phyloP scores from a whole-genome alignment of 768 basidiomycete genomes.

The Boletus pseudopeckii region DNA sequence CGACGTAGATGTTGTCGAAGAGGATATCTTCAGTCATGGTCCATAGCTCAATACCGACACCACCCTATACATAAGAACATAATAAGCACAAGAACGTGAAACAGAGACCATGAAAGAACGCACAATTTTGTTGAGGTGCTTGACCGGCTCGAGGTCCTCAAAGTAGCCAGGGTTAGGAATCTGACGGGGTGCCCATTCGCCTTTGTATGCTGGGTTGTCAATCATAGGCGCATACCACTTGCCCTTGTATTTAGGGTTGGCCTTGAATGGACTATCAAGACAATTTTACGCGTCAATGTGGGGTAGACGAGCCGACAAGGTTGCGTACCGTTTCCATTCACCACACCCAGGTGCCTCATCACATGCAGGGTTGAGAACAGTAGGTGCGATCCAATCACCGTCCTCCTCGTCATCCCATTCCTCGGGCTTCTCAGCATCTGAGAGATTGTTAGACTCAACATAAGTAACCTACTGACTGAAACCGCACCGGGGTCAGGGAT shows the following conservation, averaged over 20 bases:
- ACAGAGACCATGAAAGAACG: constrained; percentile 21
- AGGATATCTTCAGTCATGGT: constrained; percentile 97
- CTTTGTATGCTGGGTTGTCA: constrained; percentile 97
- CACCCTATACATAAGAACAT: constrained; percentile 50
- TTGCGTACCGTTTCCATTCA: constrained; percentile 75
- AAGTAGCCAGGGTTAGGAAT: constrained; percentile 90
- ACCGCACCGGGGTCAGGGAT: constrained; percentile 82
- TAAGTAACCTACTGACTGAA: not conserved
- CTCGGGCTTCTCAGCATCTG: constrained; percentile 90
- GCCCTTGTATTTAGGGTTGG: constrained; percentile 96
- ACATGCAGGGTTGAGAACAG: constrained; percentile 87
- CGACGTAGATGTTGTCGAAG: constrained; percentile 92
- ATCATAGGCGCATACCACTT: constrained; percentile 95
- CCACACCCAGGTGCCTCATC: constrained; percentile 90
- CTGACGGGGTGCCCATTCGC: constrained; percentile 88
- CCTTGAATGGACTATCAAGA: constrained; percentile 65
- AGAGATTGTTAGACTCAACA: not conserved
- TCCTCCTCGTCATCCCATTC: constrained; percentile 99
- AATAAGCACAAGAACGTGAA: not conserved
- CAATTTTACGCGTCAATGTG: not conserved
- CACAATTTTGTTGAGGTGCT: constrained; percentile 83
- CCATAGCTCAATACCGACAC: constrained; percentile 98
- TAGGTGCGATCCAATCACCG: constrained; percentile 95
- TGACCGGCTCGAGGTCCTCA: constrained; percentile 80
- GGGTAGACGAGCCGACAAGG: not conserved